Evolutionary conservation across 2,329 filamentous ascomycete genomes (phyloP), one percentile per base, ranked within the genome.

Genomic region (Fusarium irregulare): DNA sequence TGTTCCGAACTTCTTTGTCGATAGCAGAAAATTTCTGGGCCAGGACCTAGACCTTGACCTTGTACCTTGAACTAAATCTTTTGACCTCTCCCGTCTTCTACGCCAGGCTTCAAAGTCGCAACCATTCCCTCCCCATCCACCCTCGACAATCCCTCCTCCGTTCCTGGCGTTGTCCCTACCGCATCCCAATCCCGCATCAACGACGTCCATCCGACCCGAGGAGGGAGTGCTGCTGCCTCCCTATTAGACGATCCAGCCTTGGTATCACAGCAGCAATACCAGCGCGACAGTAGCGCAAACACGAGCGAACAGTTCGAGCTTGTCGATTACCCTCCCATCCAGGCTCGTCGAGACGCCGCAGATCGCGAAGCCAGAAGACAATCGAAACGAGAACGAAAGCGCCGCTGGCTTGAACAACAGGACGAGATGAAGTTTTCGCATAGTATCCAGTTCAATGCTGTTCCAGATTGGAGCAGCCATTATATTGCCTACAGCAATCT

Each of bases 361-460:
- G 77, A 79, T 32, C 76, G 75, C 56, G 78, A 82, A 61, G 68
- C 73, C 40, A 79, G 78, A 56, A 76, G 73, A 71, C 77, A 70
- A 67, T 73, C 77, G 21, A 90, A 87, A 80, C 83, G 85, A 76
- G 81, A 82, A 72, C 84, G 86, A 79, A 94, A 94, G 84, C 87
- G 89, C 79, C 84, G 84, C 77, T 88, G 88, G 86, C 89, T 94
- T 76, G 88, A 92, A 75, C 85, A 90, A 74, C 88, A 86, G 72
- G 90, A 92, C 89, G 93, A 93, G 78, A 99, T 99, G 96, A 98
- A 98, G 91, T 99, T 99, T 86, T 98, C 95, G 20, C 96, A 99
- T 81, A 98, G 95, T 82, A 91, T 99, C 75, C 96, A 99, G 85
- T 99, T 99, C 84, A 99, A 99, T 84, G 94, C 96, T 70, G 96